Evolutionary conservation across 164 flowering plant genomes (phyloP), one percentile per base, ranked within the genome.

Genomic region (Cinnamomum micranthum): DNA sequence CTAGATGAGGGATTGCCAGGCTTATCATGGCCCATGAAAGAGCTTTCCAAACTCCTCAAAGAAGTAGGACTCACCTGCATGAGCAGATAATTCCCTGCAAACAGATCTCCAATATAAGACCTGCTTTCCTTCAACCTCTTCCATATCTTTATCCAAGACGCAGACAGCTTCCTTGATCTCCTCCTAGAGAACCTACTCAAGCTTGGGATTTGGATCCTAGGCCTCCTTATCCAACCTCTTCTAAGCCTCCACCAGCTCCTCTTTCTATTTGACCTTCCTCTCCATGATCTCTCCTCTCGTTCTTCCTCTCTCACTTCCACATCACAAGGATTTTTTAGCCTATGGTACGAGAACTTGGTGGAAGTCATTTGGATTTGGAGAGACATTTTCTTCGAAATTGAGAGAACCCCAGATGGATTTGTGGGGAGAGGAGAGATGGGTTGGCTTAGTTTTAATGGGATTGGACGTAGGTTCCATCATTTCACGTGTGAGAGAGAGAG

Each of bases 71-170:
- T 82, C 58, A 90, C 85, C 81, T 90, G 97, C 85, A 88, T 64
- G 75, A 92, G 86, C 79, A 90, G 65, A 78, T 90, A 92, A 68
- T 92, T 92, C 71, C 94, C 94, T 72, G 89, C 91, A 82, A 92
- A 92, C 25, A 92, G 79, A 74, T 90, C 97, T 20, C 88, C 91
- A 55, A 89, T 72, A 80, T 90, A 87, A 7, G 84, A 51, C 63
- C 81, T 82, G 71, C 92, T 78, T 25, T 92, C 90, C 79, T 74
- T 87, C 70, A 92, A 75, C 69, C 94, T 92, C 84, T 80, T 86
- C 76, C 82, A 4, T 14, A 89, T 80, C 23, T 79, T 85, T 3
- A 47, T 65, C 74, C 77, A 75, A 6, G 88, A 83, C 2, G 74
- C 50, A 69, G 81, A 50, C 6, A 72, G 64, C 73, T 82, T 1